A percentile compares a stretch with the other conserved stretches of the same genome.
Evolutionary conservation across 768 basidiomycete genomes (phyloP).

Genomic region (Wakefieldia striispora): DNA sequence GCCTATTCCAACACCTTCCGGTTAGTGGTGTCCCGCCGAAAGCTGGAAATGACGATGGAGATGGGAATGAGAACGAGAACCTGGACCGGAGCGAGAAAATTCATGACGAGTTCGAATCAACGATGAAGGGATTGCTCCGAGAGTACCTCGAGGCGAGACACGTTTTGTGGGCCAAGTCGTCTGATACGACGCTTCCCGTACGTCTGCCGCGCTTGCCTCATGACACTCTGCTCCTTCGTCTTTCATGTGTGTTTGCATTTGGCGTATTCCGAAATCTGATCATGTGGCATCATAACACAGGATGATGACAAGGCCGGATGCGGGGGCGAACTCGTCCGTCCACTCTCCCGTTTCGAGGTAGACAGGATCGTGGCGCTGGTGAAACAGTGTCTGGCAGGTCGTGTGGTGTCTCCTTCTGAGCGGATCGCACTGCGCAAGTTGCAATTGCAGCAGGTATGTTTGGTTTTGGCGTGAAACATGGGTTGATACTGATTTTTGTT

Average conservation of each 20-base stretch:
- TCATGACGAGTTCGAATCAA: slow-evolving; percentile 33
- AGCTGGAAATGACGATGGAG: background rate
- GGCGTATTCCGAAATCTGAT: background rate
- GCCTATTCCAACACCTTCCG: slow-evolving; percentile 16
- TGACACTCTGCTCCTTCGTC: background rate
- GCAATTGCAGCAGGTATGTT: slow-evolving; percentile 38
- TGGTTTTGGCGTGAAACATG: background rate
- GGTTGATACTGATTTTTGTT: background rate
- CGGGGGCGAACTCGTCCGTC: slow-evolving; percentile 33
- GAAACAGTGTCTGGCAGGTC: slow-evolving; percentile 6
- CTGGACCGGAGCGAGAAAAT: background rate
- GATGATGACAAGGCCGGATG: slow-evolving; percentile 6
- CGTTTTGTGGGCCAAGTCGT: slow-evolving; percentile 18
- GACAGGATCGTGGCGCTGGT: slow-evolving; percentile 32
- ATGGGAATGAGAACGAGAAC: background rate
- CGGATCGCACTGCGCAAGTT: slow-evolving; percentile 43
- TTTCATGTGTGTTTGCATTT: background rate
- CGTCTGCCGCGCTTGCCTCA: background rate
- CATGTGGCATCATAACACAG: background rate
- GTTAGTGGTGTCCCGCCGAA: background rate
- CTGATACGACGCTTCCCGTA: slow-evolving; percentile 14
- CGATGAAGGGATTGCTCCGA: slow-evolving; percentile 32
- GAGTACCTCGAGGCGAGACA: slow-evolving; percentile 35
- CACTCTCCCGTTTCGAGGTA: slow-evolving; percentile 43
- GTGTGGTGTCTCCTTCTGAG: slow-evolving; percentile 28